Percentiles rank a stretch among this genome's conserved stretches.
Evolutionary conservation across 768 basidiomycete species (phyloP).

Genomic region (button mushroom (Agaricus bisporus)): DNA sequence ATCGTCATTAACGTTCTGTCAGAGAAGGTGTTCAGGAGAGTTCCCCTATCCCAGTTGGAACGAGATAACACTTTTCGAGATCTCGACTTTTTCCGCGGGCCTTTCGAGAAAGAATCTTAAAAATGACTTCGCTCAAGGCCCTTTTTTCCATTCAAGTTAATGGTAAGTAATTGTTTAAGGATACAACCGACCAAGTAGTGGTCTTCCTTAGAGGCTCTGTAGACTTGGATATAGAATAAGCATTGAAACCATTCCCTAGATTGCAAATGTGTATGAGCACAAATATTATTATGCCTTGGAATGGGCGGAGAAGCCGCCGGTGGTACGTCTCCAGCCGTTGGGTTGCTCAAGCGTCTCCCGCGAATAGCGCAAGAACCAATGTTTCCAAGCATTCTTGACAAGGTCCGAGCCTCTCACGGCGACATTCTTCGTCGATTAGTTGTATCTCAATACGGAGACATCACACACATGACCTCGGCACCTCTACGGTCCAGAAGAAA

Average conservation of each 20-base stretch:
- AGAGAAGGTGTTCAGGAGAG: neutral
- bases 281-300: no score
- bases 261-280: no score
- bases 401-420: neutral
- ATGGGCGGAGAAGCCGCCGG: neutral
- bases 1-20: neutral
- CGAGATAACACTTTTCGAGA: neutral
- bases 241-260: no score
- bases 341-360: neutral
- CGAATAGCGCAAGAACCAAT: conserved; percentile 7
- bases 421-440: neutral
- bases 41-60: neutral
- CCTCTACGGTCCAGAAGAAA: no score
- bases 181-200: no score
- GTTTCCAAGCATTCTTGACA: neutral
- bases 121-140: neutral
- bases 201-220: no score
- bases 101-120: neutral
- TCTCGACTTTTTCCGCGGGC: conserved; percentile 8
- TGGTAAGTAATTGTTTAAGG: no score
- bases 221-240: no score
- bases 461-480: no score
- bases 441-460: no score
- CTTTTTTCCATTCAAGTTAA: no score
- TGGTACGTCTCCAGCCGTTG: neutral